Evolutionary conservation across 371 early-diverging fungal genomes (phyloP), one percentile per base, ranked within the genome.

Genomic region (Apophysomyces elegans): DNA sequence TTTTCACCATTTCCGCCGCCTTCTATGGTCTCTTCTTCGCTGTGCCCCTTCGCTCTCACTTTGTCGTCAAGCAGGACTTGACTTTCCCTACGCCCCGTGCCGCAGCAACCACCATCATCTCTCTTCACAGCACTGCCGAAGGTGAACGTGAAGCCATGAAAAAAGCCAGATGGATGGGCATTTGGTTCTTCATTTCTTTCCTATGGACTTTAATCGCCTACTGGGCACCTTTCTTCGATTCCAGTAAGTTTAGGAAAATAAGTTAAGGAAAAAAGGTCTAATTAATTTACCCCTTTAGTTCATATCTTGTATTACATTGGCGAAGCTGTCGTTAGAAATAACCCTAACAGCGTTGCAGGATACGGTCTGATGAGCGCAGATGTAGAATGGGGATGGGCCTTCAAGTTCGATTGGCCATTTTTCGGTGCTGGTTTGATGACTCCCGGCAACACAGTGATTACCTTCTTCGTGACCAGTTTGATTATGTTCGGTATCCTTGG

Each of bases 1-100:
- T 86, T 21, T 89, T 88, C 82, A 83, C 89, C 7, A 77, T 80
- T 50, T 79, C 81, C 59, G 78, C 86, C 38, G 87, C 90, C n/a
- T 88, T 87, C 79, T 89, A 87, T 44, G 92, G 92, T 64, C 73
- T 90, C 37, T 91, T 90, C 78, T 91, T 90, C 66, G 90, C 89
- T 58, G 81, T 91, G 38, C 92, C 92, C 45, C 86, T 91, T 37
- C 88, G 92, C 58, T 50, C 75, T 9, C 87, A 89, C 70, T 91
- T 89, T 66, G 84, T 91, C 61, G 79, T 91, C 71, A 87, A 90
- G 65, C 86, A 86, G 66, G 79, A 91, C 60, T 71, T 91, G 61
- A 78, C 82, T 64, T 91, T 91, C 83, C 91, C 91, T 39, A 84
- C 91, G 26, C 88, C 89, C 12, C 85, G 86, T 68, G 90, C 87